Evolutionary conservation across 441 rosid species (phyloP), one percentile per base, ranked within the genome.

Genomic region (Arabidopsis lyrata): DNA sequence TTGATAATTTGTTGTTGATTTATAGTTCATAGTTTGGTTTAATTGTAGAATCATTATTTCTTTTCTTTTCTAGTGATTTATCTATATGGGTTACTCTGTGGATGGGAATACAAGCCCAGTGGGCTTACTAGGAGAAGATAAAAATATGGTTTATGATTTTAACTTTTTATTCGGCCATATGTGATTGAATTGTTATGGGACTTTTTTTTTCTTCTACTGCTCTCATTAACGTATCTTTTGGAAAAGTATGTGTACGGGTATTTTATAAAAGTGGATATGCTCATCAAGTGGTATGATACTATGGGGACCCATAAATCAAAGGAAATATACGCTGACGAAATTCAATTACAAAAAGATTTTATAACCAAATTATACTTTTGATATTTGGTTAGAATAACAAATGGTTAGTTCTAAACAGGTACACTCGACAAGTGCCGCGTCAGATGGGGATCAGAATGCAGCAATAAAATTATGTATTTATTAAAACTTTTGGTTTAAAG

Each of bases 351-450:
- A 52, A 66, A 62, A 50, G 63, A 61, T 16, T 62, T 55, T 61
- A 42, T 53, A 67, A 67, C 62, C 54, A 59, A 59, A 53, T 35
- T 42, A 39, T 49, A 48, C 12, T 45, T 55, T 64, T 36, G 35
- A 24, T 60, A 8, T 5, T 6, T 68, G 29, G 22, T 45, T 34
- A 11, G 53, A n/a, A 15, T 45, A 62, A 47, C 45, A 29, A 14
- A 35, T 76, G 79, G 66, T 68, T 76, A 70, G 79, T 76, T 60
- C 53, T 54, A 34, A 76, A 63, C 70, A 54, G 9, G 66, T 47
- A 63, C 60, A 68, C 59, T 63, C 68, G 53, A 36, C 60, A 68
- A 69, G 50, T 68, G 53, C 65, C 38, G 57, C 69, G 48, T 76
- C 70, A 62, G 15, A 54, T 68, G 29, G 42, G 57, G 42, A 35